Conservation (phyloP, 805 yeast species). For the Kazachstania martiniae region DNA sequence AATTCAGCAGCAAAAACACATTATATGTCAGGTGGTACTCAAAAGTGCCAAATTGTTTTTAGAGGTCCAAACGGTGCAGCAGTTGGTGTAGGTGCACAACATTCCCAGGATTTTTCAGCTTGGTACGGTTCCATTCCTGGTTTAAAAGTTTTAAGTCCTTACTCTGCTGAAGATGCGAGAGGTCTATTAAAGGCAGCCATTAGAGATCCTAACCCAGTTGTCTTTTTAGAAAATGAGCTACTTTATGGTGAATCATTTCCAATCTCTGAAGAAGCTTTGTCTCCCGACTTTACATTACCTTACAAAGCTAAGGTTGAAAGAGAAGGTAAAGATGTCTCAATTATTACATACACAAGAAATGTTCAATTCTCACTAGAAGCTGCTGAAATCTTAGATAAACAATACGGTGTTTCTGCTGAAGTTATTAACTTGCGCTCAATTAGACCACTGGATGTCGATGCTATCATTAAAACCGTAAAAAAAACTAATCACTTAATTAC, state of each 20-base stretch:
- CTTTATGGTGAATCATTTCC: slow-evolving; percentile 87
- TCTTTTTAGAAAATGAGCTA: slow-evolving; percentile 91
- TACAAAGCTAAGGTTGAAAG: slow-evolving; percentile 90
- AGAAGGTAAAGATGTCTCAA: slow-evolving; percentile 82
- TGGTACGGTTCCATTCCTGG: slow-evolving; percentile 99
- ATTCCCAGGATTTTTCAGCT: slow-evolving; percentile 93
- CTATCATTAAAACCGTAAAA: slow-evolving; percentile 80
- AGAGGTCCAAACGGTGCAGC: slow-evolving; percentile 99
- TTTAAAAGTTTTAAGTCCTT: slow-evolving; percentile 91
- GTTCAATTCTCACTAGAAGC: slow-evolving; percentile 80
- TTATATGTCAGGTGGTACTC: slow-evolving; percentile 99
- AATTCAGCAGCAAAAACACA: slow-evolving; percentile 98
- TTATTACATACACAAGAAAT: slow-evolving; percentile 88
- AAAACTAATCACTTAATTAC: slow-evolving; percentile 95
- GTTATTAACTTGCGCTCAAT: slow-evolving; percentile 92
- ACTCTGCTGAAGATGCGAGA: slow-evolving; percentile 89
- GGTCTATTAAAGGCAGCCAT: slow-evolving; percentile 94
- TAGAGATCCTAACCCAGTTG: slow-evolving; percentile 97
- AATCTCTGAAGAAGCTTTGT: slow-evolving; percentile 77
- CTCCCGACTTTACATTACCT: slow-evolving; percentile 85
- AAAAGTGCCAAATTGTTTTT: slow-evolving; percentile 93
- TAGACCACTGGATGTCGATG: slow-evolving; percentile 87
- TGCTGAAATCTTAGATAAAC: slow-evolving; percentile 74
- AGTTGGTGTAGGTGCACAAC: slow-evolving; percentile 99
- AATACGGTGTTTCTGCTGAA: slow-evolving; percentile 83